These are phyloP conservation scores for Eucalyptus pumila DNA, from an alignment of 345 rosid species.

Conservation along the genomic window DNA sequence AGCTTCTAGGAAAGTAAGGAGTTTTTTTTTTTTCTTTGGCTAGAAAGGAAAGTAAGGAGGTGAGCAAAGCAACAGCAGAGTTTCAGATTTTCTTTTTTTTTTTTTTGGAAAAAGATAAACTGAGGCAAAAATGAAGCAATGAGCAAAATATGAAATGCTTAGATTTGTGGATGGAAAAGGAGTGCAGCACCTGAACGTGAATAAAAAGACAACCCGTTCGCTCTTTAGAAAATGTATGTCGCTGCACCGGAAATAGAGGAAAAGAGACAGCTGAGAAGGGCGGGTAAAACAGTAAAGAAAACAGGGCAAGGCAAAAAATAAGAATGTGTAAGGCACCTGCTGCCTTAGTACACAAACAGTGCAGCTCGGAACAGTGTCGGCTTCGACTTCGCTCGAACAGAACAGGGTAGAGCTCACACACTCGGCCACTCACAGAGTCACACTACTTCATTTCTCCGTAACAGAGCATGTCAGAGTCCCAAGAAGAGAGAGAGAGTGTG, in stretches of 20 bases:
- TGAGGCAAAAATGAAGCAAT: background rate
- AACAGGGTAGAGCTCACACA: background rate
- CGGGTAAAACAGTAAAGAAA: too few species aligned
- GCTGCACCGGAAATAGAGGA: background rate
- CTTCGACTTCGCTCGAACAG: background rate
- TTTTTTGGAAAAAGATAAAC: background rate
- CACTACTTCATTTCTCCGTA: background rate
- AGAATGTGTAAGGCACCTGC: background rate
- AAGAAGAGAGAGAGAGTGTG: background rate
- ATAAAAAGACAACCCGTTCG: background rate
- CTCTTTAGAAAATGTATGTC: background rate
- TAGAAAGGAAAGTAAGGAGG: background rate
- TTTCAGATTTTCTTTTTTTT: background rate
- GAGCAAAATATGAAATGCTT: background rate
- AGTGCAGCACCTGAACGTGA: background rate
- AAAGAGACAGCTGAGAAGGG: background rate
- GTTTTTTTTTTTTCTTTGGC: background rate
- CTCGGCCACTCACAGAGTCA: background rate
- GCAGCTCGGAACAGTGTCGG: background rate
- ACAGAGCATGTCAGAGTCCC: background rate
- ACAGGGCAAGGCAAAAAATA: background rate
- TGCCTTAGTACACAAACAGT: background rate
- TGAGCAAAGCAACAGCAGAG: background rate
- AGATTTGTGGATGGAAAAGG: background rate
- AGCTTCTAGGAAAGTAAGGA: background rate